A percentile compares a stretch with the other conserved stretches of the same genome.
phyloP scores from a whole-genome alignment of 331 rosid species.

The Spiraea crenata region DNA sequence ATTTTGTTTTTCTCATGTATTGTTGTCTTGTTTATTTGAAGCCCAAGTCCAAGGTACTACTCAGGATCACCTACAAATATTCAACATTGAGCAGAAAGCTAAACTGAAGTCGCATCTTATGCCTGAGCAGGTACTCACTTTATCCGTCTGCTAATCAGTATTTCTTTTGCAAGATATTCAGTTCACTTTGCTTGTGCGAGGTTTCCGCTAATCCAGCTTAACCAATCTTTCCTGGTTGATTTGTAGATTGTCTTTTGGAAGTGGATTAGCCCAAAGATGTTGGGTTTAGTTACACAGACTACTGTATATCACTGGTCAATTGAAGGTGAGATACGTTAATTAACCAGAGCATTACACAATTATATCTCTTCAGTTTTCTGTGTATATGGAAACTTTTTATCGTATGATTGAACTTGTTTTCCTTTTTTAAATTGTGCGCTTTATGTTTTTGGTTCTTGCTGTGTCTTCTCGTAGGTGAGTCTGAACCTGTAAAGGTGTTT shows the following conservation, averaged over 20 bases:
- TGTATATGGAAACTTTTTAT: conserved; percentile 10
- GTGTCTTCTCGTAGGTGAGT: conserved; percentile 60
- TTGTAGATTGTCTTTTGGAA: conserved; percentile 93
- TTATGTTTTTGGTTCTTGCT: conserved; percentile 26
- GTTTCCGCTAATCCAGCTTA: conserved; percentile 18
- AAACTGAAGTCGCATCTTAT: conserved; percentile 89
- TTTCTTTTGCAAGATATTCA: neutral
- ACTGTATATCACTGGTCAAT: conserved; percentile 96
- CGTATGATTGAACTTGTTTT: neutral
- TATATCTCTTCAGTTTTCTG: conserved; percentile 12
- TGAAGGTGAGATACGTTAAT: conserved; percentile 55
- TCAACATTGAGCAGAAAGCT: conserved; percentile 93
- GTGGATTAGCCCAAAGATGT: conserved; percentile 88
- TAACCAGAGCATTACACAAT: conserved; percentile 2
- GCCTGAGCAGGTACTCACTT: conserved; percentile 87
- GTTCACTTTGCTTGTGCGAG: neutral
- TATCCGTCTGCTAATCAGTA: neutral
- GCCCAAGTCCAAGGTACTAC: conserved; percentile 98
- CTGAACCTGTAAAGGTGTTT: conserved; percentile 93
- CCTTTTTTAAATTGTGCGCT: neutral
- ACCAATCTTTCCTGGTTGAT: conserved; percentile 16
- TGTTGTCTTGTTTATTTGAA: conserved; percentile 30
- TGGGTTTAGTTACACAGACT: conserved; percentile 93
- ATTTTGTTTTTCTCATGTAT: conserved; percentile 22
- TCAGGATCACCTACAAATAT: conserved; percentile 97